Conservation (phyloP, 2,329 filamentous ascomycete genomes). For the Helminthosporium solani region DNA sequence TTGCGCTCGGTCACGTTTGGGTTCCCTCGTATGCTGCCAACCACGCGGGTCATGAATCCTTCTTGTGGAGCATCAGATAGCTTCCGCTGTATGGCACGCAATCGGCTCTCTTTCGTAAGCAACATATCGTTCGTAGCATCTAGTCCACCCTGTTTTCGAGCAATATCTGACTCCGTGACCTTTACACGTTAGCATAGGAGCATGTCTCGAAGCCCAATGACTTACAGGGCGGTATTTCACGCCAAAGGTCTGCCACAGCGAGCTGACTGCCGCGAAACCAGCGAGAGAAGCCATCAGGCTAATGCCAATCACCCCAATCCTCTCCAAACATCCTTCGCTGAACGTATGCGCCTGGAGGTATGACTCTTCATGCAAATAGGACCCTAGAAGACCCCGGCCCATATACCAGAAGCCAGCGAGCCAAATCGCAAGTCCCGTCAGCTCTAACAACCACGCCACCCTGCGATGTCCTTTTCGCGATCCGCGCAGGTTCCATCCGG, state of each 20-base stretch:
- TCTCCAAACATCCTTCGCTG: conserved; percentile 58
- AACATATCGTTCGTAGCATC: conserved; percentile 81
- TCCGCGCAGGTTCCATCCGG: conserved; percentile 64
- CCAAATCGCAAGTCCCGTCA: conserved; percentile 65
- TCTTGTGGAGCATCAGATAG: conserved; percentile 49
- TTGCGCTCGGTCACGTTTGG: conserved; percentile 55
- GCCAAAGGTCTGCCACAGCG: conserved; percentile 80
- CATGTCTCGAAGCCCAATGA: not conserved
- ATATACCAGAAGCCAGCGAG: conserved; percentile 75
- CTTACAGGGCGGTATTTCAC: conserved; percentile 59
- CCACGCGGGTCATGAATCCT: conserved; percentile 71
- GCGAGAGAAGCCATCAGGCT: conserved; percentile 85
- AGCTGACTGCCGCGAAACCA: conserved; percentile 84
- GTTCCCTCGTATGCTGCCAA: conserved; percentile 68
- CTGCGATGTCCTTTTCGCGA: conserved; percentile 58
- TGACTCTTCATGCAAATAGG: conserved; percentile 50
- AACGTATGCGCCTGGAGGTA: conserved; percentile 49
- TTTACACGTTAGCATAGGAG: conserved; percentile 20
- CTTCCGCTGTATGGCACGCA: conserved; percentile 70
- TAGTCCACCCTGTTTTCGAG: conserved; percentile 75
- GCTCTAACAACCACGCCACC: conserved; percentile 65
- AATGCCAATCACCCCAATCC: conserved; percentile 82
- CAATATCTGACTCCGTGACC: conserved; percentile 71
- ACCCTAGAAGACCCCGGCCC: conserved; percentile 62
- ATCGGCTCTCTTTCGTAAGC: conserved; percentile 68